Percentiles rank a stretch among this genome's conserved stretches.
Conservation (phyloP, 495 filamentous ascomycete genomes). For the Opeltia flavorubescens region DNA sequence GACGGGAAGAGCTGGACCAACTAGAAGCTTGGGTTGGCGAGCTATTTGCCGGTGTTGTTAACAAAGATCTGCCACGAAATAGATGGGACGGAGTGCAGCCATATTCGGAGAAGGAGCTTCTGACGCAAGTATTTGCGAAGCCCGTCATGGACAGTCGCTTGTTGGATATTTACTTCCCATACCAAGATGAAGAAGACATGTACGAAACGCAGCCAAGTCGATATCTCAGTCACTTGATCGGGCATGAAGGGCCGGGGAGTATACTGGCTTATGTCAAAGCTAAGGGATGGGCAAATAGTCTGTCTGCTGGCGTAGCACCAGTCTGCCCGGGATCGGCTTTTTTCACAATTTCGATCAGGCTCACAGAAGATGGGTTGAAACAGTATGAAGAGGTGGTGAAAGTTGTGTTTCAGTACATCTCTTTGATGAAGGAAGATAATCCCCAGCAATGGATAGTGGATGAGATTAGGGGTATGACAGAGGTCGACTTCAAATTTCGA, state of each 20-base stretch:
- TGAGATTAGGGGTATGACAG: slow-evolving; percentile 75
- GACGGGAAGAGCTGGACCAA: slow-evolving; percentile 75
- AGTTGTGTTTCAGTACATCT: slow-evolving; percentile 85
- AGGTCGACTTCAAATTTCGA: slow-evolving; percentile 88
- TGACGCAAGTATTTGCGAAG: slow-evolving; percentile 81
- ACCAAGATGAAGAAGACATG: slow-evolving; percentile 71
- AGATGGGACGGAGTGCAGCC: slow-evolving; percentile 66
- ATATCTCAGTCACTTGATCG: slow-evolving; percentile 87
- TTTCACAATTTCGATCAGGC: slow-evolving; percentile 63
- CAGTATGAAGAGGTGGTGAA: slow-evolving; percentile 80
- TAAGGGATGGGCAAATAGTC: slow-evolving; percentile 86
- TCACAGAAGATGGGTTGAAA: slow-evolving; percentile 77
- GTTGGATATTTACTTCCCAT: slow-evolving; percentile 79
- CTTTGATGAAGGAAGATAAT: slow-evolving; percentile 64
- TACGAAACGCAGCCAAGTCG: slow-evolving; percentile 76
- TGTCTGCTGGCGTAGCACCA: slow-evolving; percentile 63
- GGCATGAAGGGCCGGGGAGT: slow-evolving; percentile 93
- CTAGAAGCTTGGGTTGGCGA: slow-evolving; percentile 81
- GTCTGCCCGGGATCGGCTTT: slow-evolving; percentile 74
- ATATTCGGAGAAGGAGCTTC: slow-evolving; percentile 50
- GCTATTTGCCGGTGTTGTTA: slow-evolving; percentile 66
- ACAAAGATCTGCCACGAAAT: slow-evolving; percentile 72
- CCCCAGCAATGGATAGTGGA: slow-evolving; percentile 89
- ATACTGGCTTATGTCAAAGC: slow-evolving; percentile 90
- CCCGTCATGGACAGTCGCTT: slow-evolving; percentile 88